phyloP scores from a whole-genome alignment of 257 asterid species.

The Nicotiana knightiana region DNA sequence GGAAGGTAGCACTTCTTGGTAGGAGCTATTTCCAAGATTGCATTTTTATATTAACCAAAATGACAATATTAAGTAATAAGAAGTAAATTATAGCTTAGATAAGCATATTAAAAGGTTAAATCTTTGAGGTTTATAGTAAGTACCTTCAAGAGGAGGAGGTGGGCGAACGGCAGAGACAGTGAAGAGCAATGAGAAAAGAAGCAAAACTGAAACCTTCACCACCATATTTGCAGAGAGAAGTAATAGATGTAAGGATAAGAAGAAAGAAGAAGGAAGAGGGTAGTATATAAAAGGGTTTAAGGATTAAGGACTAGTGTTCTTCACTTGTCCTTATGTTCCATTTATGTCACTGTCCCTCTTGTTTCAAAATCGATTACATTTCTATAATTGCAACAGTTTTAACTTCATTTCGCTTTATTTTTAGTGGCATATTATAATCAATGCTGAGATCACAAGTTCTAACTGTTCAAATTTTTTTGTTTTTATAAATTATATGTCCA shows the following conservation, averaged over 20 bases:
- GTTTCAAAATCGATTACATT: neutral
- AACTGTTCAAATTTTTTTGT: too few species aligned
- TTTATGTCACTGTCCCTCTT: neutral
- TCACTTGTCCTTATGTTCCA: neutral
- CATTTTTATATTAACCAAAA: neutral
- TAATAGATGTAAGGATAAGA: neutral
- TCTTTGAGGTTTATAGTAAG: neutral
- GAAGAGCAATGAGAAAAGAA: slow-evolving; percentile 33
- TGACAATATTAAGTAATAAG: neutral
- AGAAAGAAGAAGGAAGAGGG: neutral
- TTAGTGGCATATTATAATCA: too few species aligned
- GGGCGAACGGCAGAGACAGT: slow-evolving; percentile 35
- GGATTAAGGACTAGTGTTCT: neutral
- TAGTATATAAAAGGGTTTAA: neutral
- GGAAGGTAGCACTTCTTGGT: neutral
- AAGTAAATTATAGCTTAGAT: neutral
- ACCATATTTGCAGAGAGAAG: slow-evolving; percentile 27
- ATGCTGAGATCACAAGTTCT: neutral
- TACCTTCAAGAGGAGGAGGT: slow-evolving; percentile 64
- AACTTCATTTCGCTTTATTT: too few species aligned
- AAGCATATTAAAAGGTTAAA: neutral
- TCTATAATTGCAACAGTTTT: too few species aligned
- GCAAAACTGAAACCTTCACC: slow-evolving; percentile 22
- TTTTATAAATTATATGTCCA: neutral
- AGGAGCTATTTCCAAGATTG: neutral